Base-by-base conservation (phyloP, 495 filamentous ascomycete species). In the Chlorociboria aeruginascens region DNA sequence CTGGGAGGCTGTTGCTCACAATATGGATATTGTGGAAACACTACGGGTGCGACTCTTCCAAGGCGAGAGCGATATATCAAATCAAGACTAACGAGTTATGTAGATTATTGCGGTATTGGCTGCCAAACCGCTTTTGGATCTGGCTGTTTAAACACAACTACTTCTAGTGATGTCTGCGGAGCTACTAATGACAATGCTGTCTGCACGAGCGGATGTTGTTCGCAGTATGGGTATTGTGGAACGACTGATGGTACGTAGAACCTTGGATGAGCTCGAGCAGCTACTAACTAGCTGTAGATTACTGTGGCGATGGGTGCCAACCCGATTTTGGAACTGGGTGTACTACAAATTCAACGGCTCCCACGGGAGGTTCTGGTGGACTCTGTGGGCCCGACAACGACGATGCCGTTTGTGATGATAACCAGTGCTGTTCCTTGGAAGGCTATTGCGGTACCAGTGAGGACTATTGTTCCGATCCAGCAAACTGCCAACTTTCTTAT, bases 361-460 rank as follows among this genome's bases (percentile, higher is more conserved):
- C 40, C 9, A 29, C 46, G 1, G 7, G 13, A 32, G 14, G 32
- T 10, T 32, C 7, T n/a, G 16, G 32, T 31, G 32, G 32, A 42
- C 9, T 37, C 7, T 52, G 50, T 28, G 50, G 50, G 1, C 43
- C 50, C 7, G 10, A 8, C 1, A 52, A 52, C 30, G 34, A 29
- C 32, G 34, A 32, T 31, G 12, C 28, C 3, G 17, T 43, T 14
- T 52, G 50, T 32, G 11, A 6, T 13, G 31, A 43, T 1, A 46
- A 33, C 29, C 39, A 42, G 9, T 73, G 68, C 60, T 73, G 65
- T 53, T 64, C 60, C 34, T 61, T 67, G 34, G 64, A 68, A 61
- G 69, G 70, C 34, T 77, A 64, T 57, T 57, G 54, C 32, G 54
- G 54, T 8, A 57, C 51, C 1, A 50, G 41, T 7, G 14, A 39